phyloP scores from a whole-genome alignment of 2,329 filamentous ascomycete species.

The Epichloe coenophiala region DNA sequence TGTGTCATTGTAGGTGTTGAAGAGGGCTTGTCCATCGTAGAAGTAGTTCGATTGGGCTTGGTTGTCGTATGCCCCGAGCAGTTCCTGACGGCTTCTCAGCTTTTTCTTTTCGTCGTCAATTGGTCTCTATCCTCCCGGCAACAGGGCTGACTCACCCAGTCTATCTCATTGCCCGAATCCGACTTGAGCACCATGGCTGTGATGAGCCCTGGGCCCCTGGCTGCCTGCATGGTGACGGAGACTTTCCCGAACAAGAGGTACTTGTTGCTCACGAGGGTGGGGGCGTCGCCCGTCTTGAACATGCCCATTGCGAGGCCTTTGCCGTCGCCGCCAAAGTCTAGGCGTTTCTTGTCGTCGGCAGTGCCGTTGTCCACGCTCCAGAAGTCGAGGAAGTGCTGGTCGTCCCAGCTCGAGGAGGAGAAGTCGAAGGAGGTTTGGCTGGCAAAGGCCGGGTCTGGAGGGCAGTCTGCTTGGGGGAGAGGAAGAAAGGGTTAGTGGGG shows the following conservation, averaged over 20 bases:
- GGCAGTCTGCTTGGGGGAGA: conserved; percentile 28
- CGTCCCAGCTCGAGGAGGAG: conserved; percentile 38
- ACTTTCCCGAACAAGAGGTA: conserved; percentile 79
- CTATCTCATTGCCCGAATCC: conserved; percentile 65
- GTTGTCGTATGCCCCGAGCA: conserved; percentile 19
- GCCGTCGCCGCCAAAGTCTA: conserved; percentile 14
- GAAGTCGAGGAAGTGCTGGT: conserved; percentile 12
- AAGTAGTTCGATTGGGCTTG: conserved; percentile 75
- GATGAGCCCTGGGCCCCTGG: conserved; percentile 61
- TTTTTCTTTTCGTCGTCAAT: background rate
- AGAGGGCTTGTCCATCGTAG: conserved; percentile 48
- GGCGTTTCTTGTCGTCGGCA: conserved; percentile 12
- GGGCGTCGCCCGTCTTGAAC: conserved; percentile 38
- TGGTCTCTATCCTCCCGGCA: too few species aligned
- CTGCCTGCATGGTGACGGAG: conserved; percentile 54
- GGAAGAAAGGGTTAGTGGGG: background rate
- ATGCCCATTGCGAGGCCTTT: conserved; percentile 35
- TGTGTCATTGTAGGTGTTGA: conserved; percentile 34
- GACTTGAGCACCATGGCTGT: conserved; percentile 67
- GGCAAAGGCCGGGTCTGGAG: conserved; percentile 54
- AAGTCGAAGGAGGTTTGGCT: conserved; percentile 45
- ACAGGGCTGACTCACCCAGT: conserved; percentile 13
- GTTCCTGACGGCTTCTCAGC: conserved; percentile 9
- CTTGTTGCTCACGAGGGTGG: conserved; percentile 54
- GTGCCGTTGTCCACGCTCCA: conserved; percentile 21